A percentile compares a stretch with the other conserved stretches of the same genome.
phyloP scores from a whole-genome alignment of 768 basidiomycete species.

The Boletus sensibilis region DNA sequence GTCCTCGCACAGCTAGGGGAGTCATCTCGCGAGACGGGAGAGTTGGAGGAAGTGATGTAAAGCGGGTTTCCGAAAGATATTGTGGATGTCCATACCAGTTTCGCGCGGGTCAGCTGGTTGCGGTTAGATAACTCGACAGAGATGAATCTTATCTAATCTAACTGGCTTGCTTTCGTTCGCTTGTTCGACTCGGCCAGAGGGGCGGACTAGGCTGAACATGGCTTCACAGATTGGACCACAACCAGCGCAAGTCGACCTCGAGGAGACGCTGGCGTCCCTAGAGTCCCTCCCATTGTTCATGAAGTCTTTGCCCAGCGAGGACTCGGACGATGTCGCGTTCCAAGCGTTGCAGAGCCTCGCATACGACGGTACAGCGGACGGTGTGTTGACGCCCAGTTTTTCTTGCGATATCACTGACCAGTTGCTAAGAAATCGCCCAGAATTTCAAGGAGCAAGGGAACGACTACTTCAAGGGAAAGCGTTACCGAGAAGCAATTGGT shows the following conservation, averaged over 20 bases:
- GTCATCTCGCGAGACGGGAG: constrained; percentile 16
- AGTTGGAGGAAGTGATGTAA: neutral
- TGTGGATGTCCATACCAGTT: neutral
- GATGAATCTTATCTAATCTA: constrained; percentile 23
- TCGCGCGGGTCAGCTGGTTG: neutral
- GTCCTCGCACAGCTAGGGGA: constrained; percentile 43
- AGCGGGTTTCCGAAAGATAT: neutral
- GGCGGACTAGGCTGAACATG: constrained; percentile 11
- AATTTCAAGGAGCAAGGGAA: constrained; percentile 97
- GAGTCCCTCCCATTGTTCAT: constrained; percentile 90
- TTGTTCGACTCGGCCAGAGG: neutral
- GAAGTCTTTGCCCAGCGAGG: constrained; percentile 76
- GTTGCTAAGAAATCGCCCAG: constrained; percentile 69
- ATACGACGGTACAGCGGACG: constrained; percentile 91
- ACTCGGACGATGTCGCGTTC: constrained; percentile 58
- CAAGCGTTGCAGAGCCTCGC: constrained; percentile 83
- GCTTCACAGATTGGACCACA: constrained; percentile 26
- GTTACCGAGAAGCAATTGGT: constrained; percentile 80
- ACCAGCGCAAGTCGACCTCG: constrained; percentile 19
- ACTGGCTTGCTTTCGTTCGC: neutral
- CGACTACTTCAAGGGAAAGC: constrained; percentile 86
- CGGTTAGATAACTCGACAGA: constrained; percentile 9
- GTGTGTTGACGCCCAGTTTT: constrained; percentile 47
- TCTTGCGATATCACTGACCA: neutral
- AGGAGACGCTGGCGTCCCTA: constrained; percentile 43